Percentiles rank a stretch among this genome's conserved stretches.
Conservation (phyloP, 2,329 filamentous ascomycete genomes). For the Apiospora hydei region DNA sequence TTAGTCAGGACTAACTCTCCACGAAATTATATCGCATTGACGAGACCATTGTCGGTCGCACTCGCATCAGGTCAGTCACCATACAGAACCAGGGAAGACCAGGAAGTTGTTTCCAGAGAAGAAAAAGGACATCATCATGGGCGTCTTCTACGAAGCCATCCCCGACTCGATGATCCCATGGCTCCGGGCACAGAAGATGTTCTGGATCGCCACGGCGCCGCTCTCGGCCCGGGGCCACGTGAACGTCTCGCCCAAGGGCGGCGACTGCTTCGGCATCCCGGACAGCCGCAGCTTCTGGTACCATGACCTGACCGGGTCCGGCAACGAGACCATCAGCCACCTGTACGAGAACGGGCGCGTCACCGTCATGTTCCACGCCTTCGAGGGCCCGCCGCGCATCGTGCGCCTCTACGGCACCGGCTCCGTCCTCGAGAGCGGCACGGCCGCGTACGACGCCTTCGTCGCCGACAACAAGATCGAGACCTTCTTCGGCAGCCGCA, state of each 20-base stretch:
- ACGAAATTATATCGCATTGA: neutral
- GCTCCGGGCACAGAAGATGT: constrained; percentile 73
- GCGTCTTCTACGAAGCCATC: constrained; percentile 41
- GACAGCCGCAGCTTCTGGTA: constrained; percentile 56
- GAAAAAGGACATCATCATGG: constrained; percentile 35
- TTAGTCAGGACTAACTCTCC: neutral
- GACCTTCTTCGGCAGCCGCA: constrained; percentile 42
- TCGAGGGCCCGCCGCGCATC: constrained; percentile 49
- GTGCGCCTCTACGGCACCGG: constrained; percentile 48
- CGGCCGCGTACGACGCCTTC: constrained; percentile 42
- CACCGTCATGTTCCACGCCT: constrained; percentile 73
- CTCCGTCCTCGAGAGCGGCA: constrained; percentile 45
- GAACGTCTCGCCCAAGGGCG: constrained; percentile 80
- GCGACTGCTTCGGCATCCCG: constrained; percentile 52
- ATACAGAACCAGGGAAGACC: neutral
- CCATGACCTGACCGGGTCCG: constrained; percentile 77
- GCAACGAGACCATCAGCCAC: constrained; percentile 78
- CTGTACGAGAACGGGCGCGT: constrained; percentile 79
- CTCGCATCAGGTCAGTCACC: neutral
- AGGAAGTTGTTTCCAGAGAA: neutral
- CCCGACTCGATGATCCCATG: constrained; percentile 61
- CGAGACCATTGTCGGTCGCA: neutral
- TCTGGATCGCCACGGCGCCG: constrained; percentile 78
- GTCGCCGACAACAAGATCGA: constrained; percentile 42
- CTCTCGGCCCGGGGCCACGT: constrained; percentile 69